Conservation (phyloP, 2,329 filamentous ascomycete genomes). For the Colletotrichum agaves region DNA sequence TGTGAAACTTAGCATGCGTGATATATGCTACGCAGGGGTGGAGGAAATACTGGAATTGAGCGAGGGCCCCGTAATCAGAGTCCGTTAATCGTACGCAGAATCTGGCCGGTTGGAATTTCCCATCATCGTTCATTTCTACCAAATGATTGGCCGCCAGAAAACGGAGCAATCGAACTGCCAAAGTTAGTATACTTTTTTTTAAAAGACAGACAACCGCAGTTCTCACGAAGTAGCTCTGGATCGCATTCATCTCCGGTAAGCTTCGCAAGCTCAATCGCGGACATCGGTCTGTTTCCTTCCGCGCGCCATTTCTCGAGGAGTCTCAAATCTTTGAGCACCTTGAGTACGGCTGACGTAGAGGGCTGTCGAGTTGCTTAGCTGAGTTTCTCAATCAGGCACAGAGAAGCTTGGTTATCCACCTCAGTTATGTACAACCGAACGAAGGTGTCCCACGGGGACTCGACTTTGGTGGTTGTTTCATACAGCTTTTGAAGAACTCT, state of each 20-base stretch:
- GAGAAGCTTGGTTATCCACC: not conserved
- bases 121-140: not conserved
- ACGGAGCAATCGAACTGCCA: constrained; percentile 6
- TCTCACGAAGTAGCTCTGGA: constrained; percentile 9
- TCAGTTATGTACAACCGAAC: not conserved
- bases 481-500: constrained; percentile 5
- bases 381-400: not conserved
- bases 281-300: not conserved
- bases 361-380: not conserved
- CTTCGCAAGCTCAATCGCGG: not conserved
- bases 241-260: not conserved
- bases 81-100: not conserved
- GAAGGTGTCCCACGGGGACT: constrained; percentile 24
- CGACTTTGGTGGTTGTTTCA: not conserved
- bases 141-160: constrained; percentile 5
- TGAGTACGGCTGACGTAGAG: not conserved
- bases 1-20: not conserved
- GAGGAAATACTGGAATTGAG: not conserved
- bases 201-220: not conserved
- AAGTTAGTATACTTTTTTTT: not conserved
- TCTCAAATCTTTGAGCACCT: not conserved
- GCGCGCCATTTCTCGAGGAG: constrained; percentile 4
- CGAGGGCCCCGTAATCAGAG: not conserved
- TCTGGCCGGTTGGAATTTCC: not conserved
- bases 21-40: no score